Conservation (phyloP, 495 filamentous ascomycete species). For the Aspergillus saccharolyticus region DNA sequence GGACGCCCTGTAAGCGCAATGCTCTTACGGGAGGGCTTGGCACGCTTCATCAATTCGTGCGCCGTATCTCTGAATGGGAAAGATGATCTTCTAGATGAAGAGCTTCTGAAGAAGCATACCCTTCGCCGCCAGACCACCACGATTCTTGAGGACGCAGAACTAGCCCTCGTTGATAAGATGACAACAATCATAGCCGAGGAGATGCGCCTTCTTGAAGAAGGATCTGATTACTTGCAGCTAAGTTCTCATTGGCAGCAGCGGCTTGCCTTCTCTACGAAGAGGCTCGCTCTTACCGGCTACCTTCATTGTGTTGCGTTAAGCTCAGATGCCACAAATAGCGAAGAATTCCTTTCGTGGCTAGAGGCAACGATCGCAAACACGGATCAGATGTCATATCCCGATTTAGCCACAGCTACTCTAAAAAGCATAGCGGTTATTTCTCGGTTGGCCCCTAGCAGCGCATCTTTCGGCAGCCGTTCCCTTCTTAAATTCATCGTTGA, state of each 20-base stretch:
- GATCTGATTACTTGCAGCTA: constrained; percentile 80
- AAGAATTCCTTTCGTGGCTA: constrained; percentile 81
- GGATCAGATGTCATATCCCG: constrained; percentile 71
- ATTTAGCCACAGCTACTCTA: constrained; percentile 67
- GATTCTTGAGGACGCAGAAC: constrained; percentile 38
- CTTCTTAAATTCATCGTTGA: constrained; percentile 82
- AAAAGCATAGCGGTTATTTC: constrained; percentile 79
- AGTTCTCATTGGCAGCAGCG: constrained; percentile 82
- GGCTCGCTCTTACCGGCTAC: constrained; percentile 72
- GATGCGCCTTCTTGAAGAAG: constrained; percentile 81
- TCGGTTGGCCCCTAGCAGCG: constrained; percentile 62
- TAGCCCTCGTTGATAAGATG: constrained; percentile 57
- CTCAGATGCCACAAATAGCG: constrained; percentile 71
- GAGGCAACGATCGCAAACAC: constrained; percentile 71
- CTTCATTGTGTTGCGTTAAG: constrained; percentile 77
- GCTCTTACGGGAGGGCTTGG: constrained; percentile 80
- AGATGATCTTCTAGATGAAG: constrained; percentile 51
- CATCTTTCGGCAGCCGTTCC: constrained; percentile 72
- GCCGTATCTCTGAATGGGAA: constrained; percentile 65
- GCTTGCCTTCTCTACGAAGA: constrained; percentile 81
- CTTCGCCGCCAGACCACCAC: constrained; percentile 43
- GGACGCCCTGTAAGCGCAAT: constrained; percentile 86
- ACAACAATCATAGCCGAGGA: constrained; percentile 72
- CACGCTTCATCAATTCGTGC: constrained; percentile 72
- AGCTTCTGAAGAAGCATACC: constrained; percentile 76